Percentiles rank a stretch among this genome's conserved stretches.
These are phyloP conservation scores for Boletus eberwhitei DNA, from an alignment of 768 basidiomycete genomes.

Conservation along the genomic window DNA sequence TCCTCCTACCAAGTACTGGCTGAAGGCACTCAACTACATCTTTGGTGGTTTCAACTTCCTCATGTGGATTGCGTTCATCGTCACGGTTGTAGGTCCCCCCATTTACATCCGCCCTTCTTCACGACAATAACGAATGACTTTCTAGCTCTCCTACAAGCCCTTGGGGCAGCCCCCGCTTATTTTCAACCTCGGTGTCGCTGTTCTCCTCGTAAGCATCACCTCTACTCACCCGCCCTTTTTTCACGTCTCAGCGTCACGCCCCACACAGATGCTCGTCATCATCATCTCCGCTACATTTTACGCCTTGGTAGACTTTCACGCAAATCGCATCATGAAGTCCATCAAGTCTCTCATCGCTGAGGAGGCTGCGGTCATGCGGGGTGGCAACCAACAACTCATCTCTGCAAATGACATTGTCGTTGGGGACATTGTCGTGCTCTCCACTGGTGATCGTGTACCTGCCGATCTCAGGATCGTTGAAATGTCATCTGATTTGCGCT, in stretches of 20 bases:
- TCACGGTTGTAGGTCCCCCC: conserved; percentile 36
- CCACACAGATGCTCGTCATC: conserved; percentile 40
- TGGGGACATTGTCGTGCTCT: conserved; percentile 52
- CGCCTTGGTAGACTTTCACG: conserved; percentile 49
- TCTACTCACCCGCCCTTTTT: conserved; percentile 1
- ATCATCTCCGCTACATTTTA: conserved; percentile 44
- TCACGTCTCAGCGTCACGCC: conserved; percentile 1
- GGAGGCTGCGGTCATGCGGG: conserved; percentile 53
- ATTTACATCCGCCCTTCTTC: neutral
- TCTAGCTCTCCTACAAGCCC: conserved; percentile 51
- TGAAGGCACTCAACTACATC: conserved; percentile 50
- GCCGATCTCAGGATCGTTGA: conserved; percentile 56
- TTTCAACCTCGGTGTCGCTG: conserved; percentile 50
- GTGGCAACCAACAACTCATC: conserved; percentile 45
- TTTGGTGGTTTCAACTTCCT: conserved; percentile 59
- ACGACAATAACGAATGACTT: conserved; percentile 10
- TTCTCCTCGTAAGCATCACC: conserved; percentile 41
- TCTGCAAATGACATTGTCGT: conserved; percentile 55
- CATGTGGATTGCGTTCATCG: conserved; percentile 53
- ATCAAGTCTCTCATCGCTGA: conserved; percentile 59
- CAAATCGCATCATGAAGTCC: conserved; percentile 49
- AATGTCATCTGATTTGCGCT: conserved; percentile 48
- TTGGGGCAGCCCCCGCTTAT: conserved; percentile 41
- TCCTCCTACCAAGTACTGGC: conserved; percentile 44
- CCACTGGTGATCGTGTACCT: conserved; percentile 55